Percentiles rank a stretch among this genome's conserved stretches.
Evolutionary conservation across 2,329 filamentous ascomycete genomes (phyloP).

Genomic region (Aspergillus melleus): DNA sequence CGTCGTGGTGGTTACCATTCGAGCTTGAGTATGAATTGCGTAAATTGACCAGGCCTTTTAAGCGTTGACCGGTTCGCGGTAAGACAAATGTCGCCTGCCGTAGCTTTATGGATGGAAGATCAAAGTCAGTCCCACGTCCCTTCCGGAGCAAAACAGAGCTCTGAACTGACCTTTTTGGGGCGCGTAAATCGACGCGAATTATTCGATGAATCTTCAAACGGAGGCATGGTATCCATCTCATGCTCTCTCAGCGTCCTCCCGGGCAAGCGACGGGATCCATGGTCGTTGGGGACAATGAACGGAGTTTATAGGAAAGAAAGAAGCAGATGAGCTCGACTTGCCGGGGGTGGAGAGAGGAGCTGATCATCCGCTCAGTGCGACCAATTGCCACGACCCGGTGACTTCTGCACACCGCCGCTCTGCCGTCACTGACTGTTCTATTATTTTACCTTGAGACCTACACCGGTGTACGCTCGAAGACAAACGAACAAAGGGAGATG

Average conservation of each 20-base stretch:
- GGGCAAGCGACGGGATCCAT: slow-evolving; percentile 1
- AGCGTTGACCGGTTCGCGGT: slow-evolving; percentile 80
- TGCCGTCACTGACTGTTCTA: too few relatives aligned
- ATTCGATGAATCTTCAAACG: slow-evolving; percentile 29
- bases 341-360: background rate
- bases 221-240: slow-evolving; percentile 29
- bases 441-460: too few relatives aligned
- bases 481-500: too few relatives aligned
- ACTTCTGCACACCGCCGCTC: background rate
- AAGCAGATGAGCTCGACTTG: background rate
- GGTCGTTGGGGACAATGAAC: background rate
- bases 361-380: background rate
- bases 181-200: slow-evolving; percentile 34
- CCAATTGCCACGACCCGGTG: background rate
- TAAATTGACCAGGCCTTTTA: slow-evolving; percentile 76
- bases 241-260: slow-evolving; percentile 10
- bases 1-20: slow-evolving; percentile 22
- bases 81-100: slow-evolving; percentile 85
- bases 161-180: slow-evolving; percentile 31
- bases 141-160: slow-evolving; percentile 1
- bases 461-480: too few relatives aligned
- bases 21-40: slow-evolving; percentile 52
- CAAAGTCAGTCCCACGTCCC: background rate
- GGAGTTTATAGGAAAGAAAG: background rate
- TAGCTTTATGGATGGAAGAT: slow-evolving; percentile 50